Conservation (phyloP, 306 rosid species). For the Malus domestica region DNA sequence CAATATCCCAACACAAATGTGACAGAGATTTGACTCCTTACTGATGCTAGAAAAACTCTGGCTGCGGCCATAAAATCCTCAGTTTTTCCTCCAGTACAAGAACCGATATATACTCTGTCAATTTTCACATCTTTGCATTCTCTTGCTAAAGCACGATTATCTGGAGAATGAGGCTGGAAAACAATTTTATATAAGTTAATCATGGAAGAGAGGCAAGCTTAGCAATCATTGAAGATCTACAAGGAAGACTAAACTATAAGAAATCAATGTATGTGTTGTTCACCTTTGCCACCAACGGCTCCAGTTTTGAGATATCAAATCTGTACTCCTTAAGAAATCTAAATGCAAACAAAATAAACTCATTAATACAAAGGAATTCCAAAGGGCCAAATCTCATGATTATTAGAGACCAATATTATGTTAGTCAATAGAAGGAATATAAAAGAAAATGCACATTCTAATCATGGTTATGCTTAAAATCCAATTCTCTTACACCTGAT, state of each 20-base stretch:
- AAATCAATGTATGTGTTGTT: background rate
- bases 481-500: background rate
- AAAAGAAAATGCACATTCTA: background rate
- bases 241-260: background rate
- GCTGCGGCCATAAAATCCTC: conserved; percentile 89
- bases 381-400: background rate
- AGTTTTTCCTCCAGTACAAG: conserved; percentile 90
- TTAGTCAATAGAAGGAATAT: background rate
- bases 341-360: conserved; percentile 17
- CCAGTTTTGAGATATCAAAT: conserved; percentile 77
- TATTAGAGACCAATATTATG: background rate
- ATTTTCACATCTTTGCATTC: conserved; percentile 95
- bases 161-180: conserved; percentile 95
- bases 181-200: conserved; percentile 7
- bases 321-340: conserved; percentile 78
- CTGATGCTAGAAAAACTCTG: conserved; percentile 71
- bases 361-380: background rate
- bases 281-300: conserved; percentile 91
- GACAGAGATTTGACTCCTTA: conserved; percentile 30
- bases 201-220: background rate
- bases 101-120: conserved; percentile 85
- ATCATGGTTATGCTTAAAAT: background rate
- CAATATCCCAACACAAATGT: background rate
- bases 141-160: conserved; percentile 89
- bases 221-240: background rate